Evolutionary conservation across 2,329 filamentous ascomycete genomes (phyloP), one percentile per base, ranked within the genome.

Genomic region (Arthrobotrys musiformis): DNA sequence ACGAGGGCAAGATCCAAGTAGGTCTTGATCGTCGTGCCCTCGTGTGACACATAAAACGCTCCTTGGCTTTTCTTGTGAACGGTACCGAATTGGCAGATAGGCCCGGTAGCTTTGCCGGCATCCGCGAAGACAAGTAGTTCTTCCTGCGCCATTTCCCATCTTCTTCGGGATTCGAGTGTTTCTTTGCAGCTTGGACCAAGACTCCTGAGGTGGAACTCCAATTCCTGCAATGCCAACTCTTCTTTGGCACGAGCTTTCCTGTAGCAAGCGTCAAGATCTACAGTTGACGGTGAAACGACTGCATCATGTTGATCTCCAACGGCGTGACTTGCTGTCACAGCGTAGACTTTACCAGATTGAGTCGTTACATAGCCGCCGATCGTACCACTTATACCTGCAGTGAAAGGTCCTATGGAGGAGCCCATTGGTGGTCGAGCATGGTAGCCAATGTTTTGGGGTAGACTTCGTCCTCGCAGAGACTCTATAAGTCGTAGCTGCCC

Each of bases 321-420:
- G 19, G 64, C 37, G 30, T 76, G 72, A 44, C 72, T 70, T 24
- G 58, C 64, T 4, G 72, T 70, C 2, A 76, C 58, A 24, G 72
- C 72, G n/a, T 70, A 70, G 35, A 76, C 64, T 11, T 30, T n/a
- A 4, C 70, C 70, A 2, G 22, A 17, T 17, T 44, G 64, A 4
- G 64, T 70, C 8, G 50, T 66, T n/a, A 76, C 72, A 44, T 76
- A 76, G 50, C 72, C 72, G 54, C 70, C 72, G 15, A 76, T 30
- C 19, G 72, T 76, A 54, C 72, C 66, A 60, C 64, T 70, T 8
- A 46, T 6, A n/a, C 58, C 64, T 17, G 63, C 26, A 1, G 7
- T 13, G 19, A 40, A n/a, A 28, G 72, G 58, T 5, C 72, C 72
- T 8, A 76, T 24, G 35, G 72, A 76, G 44, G 56, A 58, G 15